A percentile compares a stretch with the other conserved stretches of the same genome.
Evolutionary conservation across 345 rosid genomes (phyloP).

Genomic region (Gossypium longicalyx): DNA sequence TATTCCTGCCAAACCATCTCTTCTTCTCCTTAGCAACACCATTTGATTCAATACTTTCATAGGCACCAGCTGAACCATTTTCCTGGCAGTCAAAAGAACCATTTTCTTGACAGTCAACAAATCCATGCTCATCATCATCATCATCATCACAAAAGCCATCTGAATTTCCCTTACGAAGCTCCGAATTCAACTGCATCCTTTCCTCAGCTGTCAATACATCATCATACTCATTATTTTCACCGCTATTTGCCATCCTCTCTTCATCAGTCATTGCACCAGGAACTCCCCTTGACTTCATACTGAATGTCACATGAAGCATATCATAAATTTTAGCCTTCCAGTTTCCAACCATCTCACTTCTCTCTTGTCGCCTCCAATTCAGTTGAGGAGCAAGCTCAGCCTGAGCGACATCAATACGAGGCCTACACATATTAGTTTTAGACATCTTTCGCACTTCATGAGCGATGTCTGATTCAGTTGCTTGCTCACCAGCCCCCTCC

Average conservation of each 20-base stretch:
- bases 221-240: constrained; percentile 63
- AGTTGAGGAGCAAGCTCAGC: constrained; percentile 87
- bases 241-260: constrained; percentile 58
- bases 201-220: constrained; percentile 90
- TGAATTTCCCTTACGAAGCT: constrained; percentile 56
- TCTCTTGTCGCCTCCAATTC: constrained; percentile 98
- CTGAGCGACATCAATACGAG: constrained; percentile 98
- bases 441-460: constrained; percentile 94
- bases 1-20: constrained; percentile 94
- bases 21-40: constrained; percentile 75
- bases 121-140: constrained; percentile 76
- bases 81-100: constrained; percentile 25
- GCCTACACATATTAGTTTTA: constrained; percentile 97
- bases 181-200: constrained; percentile 78
- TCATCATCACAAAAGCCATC: constrained; percentile 69
- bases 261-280: constrained; percentile 99
- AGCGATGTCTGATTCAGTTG: constrained; percentile 89
- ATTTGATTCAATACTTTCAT: constrained; percentile 55
- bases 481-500: constrained; percentile 95
- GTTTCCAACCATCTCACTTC: constrained; percentile 83
- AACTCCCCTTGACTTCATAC: constrained; percentile 93
- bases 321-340: constrained; percentile 98
- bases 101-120: constrained; percentile 51
- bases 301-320: constrained; percentile 95
- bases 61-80: constrained; percentile 54